Conservation (phyloP, 2,329 filamentous ascomycete species). For the Colletotrichum chrysophilum region DNA sequence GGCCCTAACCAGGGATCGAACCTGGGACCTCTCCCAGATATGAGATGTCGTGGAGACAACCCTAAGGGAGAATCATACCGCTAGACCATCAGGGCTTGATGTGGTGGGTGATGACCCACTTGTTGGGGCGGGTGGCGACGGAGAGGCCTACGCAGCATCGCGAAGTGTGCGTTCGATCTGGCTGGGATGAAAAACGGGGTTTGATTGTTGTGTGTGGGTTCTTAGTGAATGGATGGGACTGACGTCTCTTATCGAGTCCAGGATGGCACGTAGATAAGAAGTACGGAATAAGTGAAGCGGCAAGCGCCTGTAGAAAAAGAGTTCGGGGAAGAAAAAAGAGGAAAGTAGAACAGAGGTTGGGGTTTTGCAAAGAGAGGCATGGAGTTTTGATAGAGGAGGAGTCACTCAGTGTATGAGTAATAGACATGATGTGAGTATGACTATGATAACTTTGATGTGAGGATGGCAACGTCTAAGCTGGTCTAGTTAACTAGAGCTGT, state of each 20-base stretch:
- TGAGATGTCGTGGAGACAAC: neutral
- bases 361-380: neutral
- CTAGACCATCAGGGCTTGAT: neutral
- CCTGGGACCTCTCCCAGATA: neutral
- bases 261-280: no score
- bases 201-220: fast-evolving
- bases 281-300: no score
- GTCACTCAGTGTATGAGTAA: neutral
- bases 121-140: fast-evolving
- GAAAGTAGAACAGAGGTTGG: neutral
- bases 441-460: no score
- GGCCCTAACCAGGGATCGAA: neutral
- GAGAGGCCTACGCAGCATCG: neutral
- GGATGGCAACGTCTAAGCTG: fast-evolving
- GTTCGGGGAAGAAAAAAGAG: neutral
- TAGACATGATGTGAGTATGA: neutral
- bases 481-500: fast-evolving
- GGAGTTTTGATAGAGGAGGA: fast-evolving
- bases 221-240: neutral
- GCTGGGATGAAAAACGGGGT: neutral
- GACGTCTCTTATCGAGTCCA: no score
- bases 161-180: neutral
- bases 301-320: fast-evolving
- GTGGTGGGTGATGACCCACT: neutral
- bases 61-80: neutral